phyloP scores from a whole-genome alignment of 495 filamentous ascomycete genomes.

The Acidomyces sp. region DNA sequence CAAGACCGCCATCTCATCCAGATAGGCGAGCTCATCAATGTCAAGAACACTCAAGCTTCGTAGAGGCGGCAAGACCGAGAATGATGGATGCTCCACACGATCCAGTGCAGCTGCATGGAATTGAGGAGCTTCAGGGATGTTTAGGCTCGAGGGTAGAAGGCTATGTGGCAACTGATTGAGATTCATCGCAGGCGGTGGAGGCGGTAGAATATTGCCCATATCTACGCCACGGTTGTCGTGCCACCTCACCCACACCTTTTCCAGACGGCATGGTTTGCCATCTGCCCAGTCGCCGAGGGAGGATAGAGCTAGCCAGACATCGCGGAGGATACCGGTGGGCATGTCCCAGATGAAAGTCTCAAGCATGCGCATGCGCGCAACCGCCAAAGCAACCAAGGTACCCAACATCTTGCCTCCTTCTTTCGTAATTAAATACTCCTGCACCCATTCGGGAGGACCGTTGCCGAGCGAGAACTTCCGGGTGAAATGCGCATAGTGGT shows the following conservation, averaged over 20 bases:
- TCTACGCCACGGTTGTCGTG: conserved; percentile 56
- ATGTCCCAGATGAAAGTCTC: conserved; percentile 95
- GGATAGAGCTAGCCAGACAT: conserved; percentile 74
- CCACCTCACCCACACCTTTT: conserved; percentile 77
- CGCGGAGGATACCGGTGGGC: conserved; percentile 78
- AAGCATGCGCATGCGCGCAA: conserved; percentile 75
- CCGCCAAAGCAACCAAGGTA: conserved; percentile 72
- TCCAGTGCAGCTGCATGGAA: conserved; percentile 22
- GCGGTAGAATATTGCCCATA: conserved; percentile 22
- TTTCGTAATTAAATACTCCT: conserved; percentile 76
- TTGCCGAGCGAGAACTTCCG: conserved; percentile 86
- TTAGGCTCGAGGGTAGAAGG: conserved; percentile 15
- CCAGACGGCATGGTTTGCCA: conserved; percentile 53
- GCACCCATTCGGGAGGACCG: conserved; percentile 68
- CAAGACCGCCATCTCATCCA: conserved; percentile 78
- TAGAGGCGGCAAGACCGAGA: conserved; percentile 71
- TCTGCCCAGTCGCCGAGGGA: conserved; percentile 52
- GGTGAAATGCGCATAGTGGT: conserved; percentile 74
- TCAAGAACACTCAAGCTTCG: conserved; percentile 73
- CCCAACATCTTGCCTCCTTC: conserved; percentile 90
- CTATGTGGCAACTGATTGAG: conserved; percentile 16
- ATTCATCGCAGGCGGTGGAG: conserved; percentile 24
- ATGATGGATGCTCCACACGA: conserved; percentile 68
- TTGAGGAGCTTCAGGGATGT: conserved; percentile 17
- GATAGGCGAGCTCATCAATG: conserved; percentile 75